phyloP scores from a whole-genome alignment of 371 early-diverging fungal species.

The Dinochytrium kinnereticum region DNA sequence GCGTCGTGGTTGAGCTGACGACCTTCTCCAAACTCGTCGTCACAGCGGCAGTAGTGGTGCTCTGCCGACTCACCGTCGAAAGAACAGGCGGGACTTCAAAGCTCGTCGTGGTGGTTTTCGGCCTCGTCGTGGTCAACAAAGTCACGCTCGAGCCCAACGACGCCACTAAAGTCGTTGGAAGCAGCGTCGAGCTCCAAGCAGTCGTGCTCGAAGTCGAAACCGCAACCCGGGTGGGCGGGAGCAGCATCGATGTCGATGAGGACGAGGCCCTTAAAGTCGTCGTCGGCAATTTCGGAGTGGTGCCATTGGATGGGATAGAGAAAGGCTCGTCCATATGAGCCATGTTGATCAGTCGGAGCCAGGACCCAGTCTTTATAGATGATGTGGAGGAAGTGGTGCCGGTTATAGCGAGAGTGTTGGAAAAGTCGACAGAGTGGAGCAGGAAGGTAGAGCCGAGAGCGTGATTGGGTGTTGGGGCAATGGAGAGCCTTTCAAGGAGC shows the following conservation, averaged over 20 bases:
- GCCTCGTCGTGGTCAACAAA: too few relatives aligned
- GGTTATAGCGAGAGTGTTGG: background rate
- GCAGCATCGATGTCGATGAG: background rate
- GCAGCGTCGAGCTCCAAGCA: too few relatives aligned
- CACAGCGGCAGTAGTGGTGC: too few relatives aligned
- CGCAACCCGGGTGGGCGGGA: background rate
- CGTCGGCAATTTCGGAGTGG: background rate
- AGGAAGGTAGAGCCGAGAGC: background rate
- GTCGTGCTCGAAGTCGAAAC: background rate
- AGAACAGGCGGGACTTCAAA: too few relatives aligned
- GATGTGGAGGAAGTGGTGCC: background rate
- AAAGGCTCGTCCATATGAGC: background rate
- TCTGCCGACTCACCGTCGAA: too few relatives aligned
- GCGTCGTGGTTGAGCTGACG: too few relatives aligned
- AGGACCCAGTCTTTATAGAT: background rate
- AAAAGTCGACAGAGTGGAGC: background rate
- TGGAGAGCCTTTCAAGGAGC: background rate
- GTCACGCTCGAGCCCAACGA: too few relatives aligned
- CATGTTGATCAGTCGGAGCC: background rate
- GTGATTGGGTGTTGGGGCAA: too few relatives aligned
- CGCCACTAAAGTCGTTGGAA: too few relatives aligned
- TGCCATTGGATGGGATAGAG: background rate
- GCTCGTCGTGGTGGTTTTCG: constrained; percentile 4
- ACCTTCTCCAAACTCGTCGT: too few relatives aligned
- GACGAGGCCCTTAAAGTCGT: background rate